Base-by-base conservation (phyloP, 2,329 filamentous ascomycete genomes). In the Trichoderma oligosporum region DNA sequence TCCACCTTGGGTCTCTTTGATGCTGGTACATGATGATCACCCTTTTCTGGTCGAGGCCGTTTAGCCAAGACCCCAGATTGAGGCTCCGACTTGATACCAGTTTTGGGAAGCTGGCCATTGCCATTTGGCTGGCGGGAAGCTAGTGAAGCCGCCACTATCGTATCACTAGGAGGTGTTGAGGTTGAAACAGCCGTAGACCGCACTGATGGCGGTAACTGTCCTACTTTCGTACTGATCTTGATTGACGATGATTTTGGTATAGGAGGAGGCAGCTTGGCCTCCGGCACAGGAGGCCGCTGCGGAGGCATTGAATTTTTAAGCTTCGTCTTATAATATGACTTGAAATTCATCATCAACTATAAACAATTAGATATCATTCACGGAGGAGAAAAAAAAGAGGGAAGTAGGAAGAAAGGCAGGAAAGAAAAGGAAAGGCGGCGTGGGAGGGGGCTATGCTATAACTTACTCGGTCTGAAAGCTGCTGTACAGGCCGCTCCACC, bases 1-100 rank as follows among this genome's bases (percentile, higher is more conserved):
- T 73, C 70, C 6, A 68, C 66, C 64, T 75, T 76, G 4, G 72
- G 68, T 11, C 74, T 68, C 64, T 76, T 76, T 0, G 72, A 65
- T 24, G 67, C 69, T 1, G 74, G 73, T 1, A 66, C 65, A 4
- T 64, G 61, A 24, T 64, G 62, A 35, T 73, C 72, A 4, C 71
- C 68, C 56, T 72, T 73, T 12, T 75, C 74, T 31, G 71, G 65
- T 2, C 70, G 71, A 16, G 73, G 67, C 14, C 74, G 67, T 59
- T 76, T 76, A 25, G 61, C 60, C 16, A 57, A 18, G n/a, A 47
- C 35, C 7, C 57, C 57, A 20, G 57, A 41, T 11, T 45, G 52
- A 12, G 20, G 25, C 29, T 56, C 47, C 8, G 53, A 45, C 18
- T 59, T 41, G 4, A 58, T 35, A 6, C 61, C 14, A 45, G 63